A percentile compares a stretch with the other conserved stretches of the same genome.
Evolutionary conservation across 495 filamentous ascomycete species (phyloP).

Genomic region (Lophiostoma macrostomum): DNA sequence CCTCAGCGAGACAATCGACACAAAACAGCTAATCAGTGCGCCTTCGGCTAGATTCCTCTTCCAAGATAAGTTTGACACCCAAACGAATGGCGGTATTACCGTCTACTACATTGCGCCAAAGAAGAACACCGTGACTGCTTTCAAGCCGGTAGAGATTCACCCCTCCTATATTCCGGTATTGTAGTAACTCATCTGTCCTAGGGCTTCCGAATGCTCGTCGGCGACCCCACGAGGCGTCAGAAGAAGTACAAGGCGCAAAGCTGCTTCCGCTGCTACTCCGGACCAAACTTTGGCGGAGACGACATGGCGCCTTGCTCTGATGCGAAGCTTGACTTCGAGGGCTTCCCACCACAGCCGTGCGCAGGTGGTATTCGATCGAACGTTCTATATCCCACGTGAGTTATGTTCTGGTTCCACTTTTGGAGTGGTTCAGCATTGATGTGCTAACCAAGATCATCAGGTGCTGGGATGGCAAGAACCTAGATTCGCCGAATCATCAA

Average conservation of each 20-base stretch:
- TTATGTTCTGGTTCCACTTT: background rate
- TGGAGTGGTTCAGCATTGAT: background rate
- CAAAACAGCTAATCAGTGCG: no score
- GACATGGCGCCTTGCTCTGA: constrained; percentile 24
- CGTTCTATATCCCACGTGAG: constrained; percentile 29
- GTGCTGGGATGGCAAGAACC: constrained; percentile 29
- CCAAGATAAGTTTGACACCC: constrained; percentile 24
- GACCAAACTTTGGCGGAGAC: constrained; percentile 26
- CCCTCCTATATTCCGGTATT: background rate
- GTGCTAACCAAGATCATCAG: background rate
- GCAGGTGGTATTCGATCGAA: constrained; percentile 29
- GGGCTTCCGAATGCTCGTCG: constrained; percentile 32
- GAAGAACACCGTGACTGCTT: constrained; percentile 24
- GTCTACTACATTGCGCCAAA: constrained; percentile 25
- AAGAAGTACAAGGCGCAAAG: constrained; percentile 16
- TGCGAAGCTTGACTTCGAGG: constrained; percentile 20
- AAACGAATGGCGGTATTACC: constrained; percentile 16
- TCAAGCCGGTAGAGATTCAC: constrained; percentile 18
- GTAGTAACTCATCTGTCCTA: background rate
- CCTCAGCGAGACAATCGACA: no score
- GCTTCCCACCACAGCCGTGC: constrained; percentile 22
- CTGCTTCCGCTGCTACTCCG: constrained; percentile 29
- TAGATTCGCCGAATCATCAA: constrained; percentile 22
- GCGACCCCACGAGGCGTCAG: constrained; percentile 21
- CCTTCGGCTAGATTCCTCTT: constrained; percentile 21